Conservation (phyloP, 2,329 filamentous ascomycete species). For the Sarocladium strictum region DNA sequence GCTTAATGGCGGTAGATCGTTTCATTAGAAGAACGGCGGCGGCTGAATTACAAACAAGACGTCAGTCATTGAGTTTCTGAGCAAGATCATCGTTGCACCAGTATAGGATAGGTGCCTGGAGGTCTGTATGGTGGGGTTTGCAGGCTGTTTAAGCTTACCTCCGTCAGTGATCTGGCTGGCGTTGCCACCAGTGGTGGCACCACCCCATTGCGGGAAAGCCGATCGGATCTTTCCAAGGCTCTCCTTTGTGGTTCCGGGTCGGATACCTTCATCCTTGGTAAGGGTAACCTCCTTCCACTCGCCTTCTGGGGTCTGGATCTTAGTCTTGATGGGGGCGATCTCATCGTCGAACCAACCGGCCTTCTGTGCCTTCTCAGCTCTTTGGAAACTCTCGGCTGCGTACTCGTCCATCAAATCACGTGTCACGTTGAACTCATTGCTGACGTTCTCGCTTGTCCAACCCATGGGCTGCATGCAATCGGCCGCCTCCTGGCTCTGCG, state of each 20-base stretch:
- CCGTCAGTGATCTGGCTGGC: constrained; percentile 94
- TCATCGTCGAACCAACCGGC: constrained; percentile 89
- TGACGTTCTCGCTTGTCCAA: constrained; percentile 95
- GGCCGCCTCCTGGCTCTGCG: constrained; percentile 64
- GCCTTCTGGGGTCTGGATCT: constrained; percentile 77
- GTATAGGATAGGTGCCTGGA: no score
- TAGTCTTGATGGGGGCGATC: constrained; percentile 81
- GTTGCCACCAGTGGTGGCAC: constrained; percentile 85
- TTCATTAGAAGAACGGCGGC: constrained; percentile 91
- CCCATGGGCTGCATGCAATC: constrained; percentile 97
- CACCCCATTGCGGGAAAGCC: constrained; percentile 86
- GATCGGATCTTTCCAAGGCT: constrained; percentile 75
- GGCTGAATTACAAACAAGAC: constrained; percentile 36
- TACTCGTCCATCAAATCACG: constrained; percentile 78
- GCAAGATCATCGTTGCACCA: background rate
- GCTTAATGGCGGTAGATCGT: constrained; percentile 77
- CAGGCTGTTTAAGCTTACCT: constrained; percentile 38
- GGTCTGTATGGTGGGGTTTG: background rate
- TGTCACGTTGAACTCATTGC: constrained; percentile 78
- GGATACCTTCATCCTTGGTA: constrained; percentile 82
- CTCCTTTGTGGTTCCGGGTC: constrained; percentile 84
- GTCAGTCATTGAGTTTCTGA: background rate
- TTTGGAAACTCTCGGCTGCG: constrained; percentile 79
- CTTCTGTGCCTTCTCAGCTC: constrained; percentile 87
- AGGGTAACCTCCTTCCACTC: constrained; percentile 72